Evolutionary conservation across 768 basidiomycete species (phyloP), one percentile per base, ranked within the genome.

Genomic region (Suillus americanus): DNA sequence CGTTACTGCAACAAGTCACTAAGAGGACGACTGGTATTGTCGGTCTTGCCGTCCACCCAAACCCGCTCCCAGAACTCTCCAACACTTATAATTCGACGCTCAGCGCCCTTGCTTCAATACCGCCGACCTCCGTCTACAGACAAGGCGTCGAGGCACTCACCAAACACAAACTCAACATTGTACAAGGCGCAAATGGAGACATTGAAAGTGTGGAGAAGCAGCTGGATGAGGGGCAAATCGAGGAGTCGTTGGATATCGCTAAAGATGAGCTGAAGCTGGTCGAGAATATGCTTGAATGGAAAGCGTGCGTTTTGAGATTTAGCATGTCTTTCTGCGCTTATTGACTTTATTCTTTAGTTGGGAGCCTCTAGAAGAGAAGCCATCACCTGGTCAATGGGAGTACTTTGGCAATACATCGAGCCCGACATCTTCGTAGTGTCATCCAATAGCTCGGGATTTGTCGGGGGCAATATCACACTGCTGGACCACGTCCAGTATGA

Each of bases 201-300:
- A 76, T 94, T 55, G 75, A 79, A 20, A 76, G 79, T 9, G 91
- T 84, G 10, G 96, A 97, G 80, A 86, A 83, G 73, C 84, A 85
- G 75, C 74, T 98, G 46, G 85, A 89, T 59, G 92, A 92, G 74
- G 93, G 94, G 0, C 87, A 93, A 70, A 92, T 97, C 50, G 96
- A 99, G 80, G 84, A 94, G 76, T 85, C 91, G 40, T 71, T 99
- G 70, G 84, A 87, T 68, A 87, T 92, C 76, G 96, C 95, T 13
- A 79, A 87, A 69, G 91, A 91, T 72, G 96, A 99, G 77, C 80
- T 94, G 63, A 81, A 79, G 62, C 81, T 98, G 45, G 92, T 83
- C 5, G 80, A 80, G 38, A 92, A 92, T 78, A 92, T 97, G 90
- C 73, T 89, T n/a, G 90, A 95, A 73, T 99, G 94, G 95, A 97